Conservation (phyloP, 148 eudicot genomes). For the Dysphania ambrosioides region DNA sequence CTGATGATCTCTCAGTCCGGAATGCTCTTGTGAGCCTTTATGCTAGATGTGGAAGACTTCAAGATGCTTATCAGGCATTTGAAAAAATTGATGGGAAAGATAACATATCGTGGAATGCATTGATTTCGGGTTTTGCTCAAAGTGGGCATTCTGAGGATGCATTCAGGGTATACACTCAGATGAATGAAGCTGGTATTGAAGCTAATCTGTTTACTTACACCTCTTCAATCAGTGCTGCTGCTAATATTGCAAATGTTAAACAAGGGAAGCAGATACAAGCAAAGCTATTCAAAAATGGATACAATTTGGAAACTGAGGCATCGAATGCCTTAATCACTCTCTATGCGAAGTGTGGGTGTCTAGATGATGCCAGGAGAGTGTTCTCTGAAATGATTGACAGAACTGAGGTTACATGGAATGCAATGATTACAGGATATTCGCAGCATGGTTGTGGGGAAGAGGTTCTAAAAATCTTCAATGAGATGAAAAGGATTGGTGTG, state of each 20-base stretch:
- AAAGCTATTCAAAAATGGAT: slow-evolving; percentile 59
- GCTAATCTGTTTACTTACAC: slow-evolving; percentile 64
- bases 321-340: slow-evolving; percentile 74
- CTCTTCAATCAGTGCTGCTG: slow-evolving; percentile 86
- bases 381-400: slow-evolving; percentile 48
- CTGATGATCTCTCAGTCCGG: slow-evolving; percentile 63
- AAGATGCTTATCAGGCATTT: slow-evolving; percentile 68
- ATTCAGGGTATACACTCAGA: slow-evolving; percentile 53
- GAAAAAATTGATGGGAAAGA: slow-evolving; percentile 58
- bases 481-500: slow-evolving; percentile 56
- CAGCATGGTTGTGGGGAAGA: slow-evolving; percentile 79
- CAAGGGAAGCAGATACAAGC: slow-evolving; percentile 83
- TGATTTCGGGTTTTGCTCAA: slow-evolving; percentile 85
- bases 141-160: slow-evolving; percentile 77
- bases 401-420: slow-evolving; percentile 84
- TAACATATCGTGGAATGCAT: slow-evolving; percentile 71
- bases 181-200: slow-evolving; percentile 64
- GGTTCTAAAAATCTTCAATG: slow-evolving; percentile 62
- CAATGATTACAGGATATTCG: slow-evolving; percentile 83
- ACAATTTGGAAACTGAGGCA: slow-evolving; percentile 60
- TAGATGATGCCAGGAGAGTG: slow-evolving; percentile 63
- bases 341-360: slow-evolving; percentile 77
- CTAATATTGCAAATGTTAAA: slow-evolving; percentile 61
- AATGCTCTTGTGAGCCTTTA: slow-evolving; percentile 80
- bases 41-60: slow-evolving; percentile 75